Percentiles rank a stretch among this genome's conserved stretches.
Evolutionary conservation across 1,284 basidiomycete species (phyloP).

Genomic region (Thecaphora thlaspeos): DNA sequence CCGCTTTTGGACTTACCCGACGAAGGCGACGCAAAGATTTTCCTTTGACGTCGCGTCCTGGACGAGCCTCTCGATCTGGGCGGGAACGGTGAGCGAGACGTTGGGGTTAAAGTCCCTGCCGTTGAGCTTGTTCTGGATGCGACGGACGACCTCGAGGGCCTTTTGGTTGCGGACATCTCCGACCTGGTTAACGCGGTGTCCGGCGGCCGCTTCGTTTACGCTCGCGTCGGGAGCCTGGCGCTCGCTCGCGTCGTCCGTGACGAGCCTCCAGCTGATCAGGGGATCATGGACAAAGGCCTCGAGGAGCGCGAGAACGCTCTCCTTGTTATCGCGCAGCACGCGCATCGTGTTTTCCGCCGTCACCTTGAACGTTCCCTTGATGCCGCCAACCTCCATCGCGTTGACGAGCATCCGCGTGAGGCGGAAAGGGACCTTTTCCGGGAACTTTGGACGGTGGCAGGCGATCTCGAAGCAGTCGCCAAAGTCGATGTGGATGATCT

Average conservation of each 20-base stretch:
- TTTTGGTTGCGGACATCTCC: constrained; percentile 50
- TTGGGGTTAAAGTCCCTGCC: constrained; percentile 53
- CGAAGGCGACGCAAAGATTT: constrained; percentile 54
- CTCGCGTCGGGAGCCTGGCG: constrained; percentile 48
- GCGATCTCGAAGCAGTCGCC: constrained; percentile 62
- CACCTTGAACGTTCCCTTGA: constrained; percentile 93
- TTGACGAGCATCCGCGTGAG: constrained; percentile 97
- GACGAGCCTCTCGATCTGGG: constrained; percentile 50
- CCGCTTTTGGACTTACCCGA: constrained; percentile 37
- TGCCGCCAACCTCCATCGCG: constrained; percentile 95
- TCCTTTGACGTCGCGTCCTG: constrained; percentile 53
- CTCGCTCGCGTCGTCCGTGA: constrained; percentile 39
- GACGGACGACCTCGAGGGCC: constrained; percentile 52
- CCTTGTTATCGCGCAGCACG: constrained; percentile 93
- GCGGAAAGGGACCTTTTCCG: constrained; percentile 97
- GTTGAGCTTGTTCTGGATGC: constrained; percentile 55
- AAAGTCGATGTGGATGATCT: constrained; percentile 96
- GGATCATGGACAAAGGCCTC: constrained; percentile 74
- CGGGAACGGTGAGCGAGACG: constrained; percentile 36
- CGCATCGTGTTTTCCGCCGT: constrained; percentile 97
- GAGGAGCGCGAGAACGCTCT: constrained; percentile 93
- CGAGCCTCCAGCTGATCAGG: constrained; percentile 63
- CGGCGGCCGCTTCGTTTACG: constrained; percentile 44
- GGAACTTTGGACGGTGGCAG: constrained; percentile 82
- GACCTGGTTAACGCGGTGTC: background rate